Conservation (phyloP, 225 moss, liverwort and hornwort species). For the Polytrichum commune region DNA sequence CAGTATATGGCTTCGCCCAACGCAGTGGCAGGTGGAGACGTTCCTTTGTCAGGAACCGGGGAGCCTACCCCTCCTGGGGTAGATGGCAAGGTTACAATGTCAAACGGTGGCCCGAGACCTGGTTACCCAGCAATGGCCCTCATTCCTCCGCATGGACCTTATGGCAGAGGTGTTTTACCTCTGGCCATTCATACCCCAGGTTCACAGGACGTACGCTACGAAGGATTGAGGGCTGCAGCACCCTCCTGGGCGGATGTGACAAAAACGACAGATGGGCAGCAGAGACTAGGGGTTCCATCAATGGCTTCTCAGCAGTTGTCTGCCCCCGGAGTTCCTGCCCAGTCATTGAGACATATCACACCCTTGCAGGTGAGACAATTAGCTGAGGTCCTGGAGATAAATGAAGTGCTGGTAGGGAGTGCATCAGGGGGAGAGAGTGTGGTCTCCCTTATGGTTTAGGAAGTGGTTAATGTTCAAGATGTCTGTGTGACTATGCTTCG, state of each 20-base stretch:
- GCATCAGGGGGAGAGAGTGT: too few species aligned
- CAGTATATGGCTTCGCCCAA: slow-evolving; percentile 74
- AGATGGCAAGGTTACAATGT: slow-evolving; percentile 55
- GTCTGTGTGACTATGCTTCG: too few species aligned
- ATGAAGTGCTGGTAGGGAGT: too few species aligned
- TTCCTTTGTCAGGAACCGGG: slow-evolving; percentile 51
- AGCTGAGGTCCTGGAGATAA: too few species aligned
- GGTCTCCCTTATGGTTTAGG: too few species aligned
- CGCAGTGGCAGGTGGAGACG: slow-evolving; percentile 58
- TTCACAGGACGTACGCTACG: slow-evolving; percentile 85
- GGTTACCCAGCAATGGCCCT: slow-evolving; percentile 81
- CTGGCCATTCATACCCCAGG: slow-evolving; percentile 66
- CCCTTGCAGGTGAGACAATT: slow-evolving; percentile 69
- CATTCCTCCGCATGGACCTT: slow-evolving; percentile 78
- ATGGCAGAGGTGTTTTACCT: slow-evolving; percentile 88
- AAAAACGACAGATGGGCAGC: slow-evolving; percentile 79
- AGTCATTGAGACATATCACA: slow-evolving; percentile 65
- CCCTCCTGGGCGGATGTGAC: slow-evolving; percentile 93
- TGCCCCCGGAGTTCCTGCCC: slow-evolving; percentile 68
- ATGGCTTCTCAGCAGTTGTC: slow-evolving; percentile 77
- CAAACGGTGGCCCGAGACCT: slow-evolving; percentile 73
- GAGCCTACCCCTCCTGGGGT: slow-evolving; percentile 93
- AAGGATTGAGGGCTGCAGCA: slow-evolving; percentile 82
- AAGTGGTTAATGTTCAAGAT: too few species aligned
- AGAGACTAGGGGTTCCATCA: slow-evolving; percentile 57